Evolutionary conservation across 805 yeast genomes (phyloP).

Genomic region (Komagataella ulmi): DNA sequence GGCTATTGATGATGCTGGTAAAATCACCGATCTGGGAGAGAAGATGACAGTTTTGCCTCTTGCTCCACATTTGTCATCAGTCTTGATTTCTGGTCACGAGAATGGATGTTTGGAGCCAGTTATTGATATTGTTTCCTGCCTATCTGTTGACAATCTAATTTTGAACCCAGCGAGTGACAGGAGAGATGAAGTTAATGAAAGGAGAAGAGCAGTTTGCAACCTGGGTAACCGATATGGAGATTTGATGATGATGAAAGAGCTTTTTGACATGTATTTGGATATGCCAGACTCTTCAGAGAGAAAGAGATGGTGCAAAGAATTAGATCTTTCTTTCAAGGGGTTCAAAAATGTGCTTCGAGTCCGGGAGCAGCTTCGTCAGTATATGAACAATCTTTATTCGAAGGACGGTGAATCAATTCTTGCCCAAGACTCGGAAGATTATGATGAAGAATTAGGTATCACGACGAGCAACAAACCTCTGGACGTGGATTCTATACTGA

Average conservation of each 20-base stretch:
- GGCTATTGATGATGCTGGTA: constrained; percentile 68
- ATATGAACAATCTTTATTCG: constrained; percentile 36
- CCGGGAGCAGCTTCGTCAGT: constrained; percentile 59
- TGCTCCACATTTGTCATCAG: constrained; percentile 86
- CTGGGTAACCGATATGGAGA: constrained; percentile 74
- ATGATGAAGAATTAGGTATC: constrained; percentile 6
- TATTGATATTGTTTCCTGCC: constrained; percentile 81
- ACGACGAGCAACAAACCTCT: constrained; percentile 16
- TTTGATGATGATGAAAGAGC: constrained; percentile 67
- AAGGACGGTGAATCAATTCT: constrained; percentile 19
- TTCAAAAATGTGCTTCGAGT: constrained; percentile 67
- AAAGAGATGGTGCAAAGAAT: constrained; percentile 72
- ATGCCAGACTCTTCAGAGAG: constrained; percentile 38
- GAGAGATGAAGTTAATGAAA: constrained; percentile 76
- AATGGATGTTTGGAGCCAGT: constrained; percentile 42
- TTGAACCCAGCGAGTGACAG: constrained; percentile 67
- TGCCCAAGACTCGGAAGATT: constrained; percentile 16
- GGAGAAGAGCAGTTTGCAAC: constrained; percentile 54
- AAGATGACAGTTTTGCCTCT: constrained; percentile 84
- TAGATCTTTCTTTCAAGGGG: constrained; percentile 67
- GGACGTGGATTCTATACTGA: constrained; percentile 47
- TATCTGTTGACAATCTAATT: constrained; percentile 82
- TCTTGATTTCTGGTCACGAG: constrained; percentile 57
- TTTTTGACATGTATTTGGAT: constrained; percentile 41
- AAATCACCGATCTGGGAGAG: constrained; percentile 66